A percentile compares a stretch with the other conserved stretches of the same genome.
Evolutionary conservation across 1,284 basidiomycete species (phyloP).

Genomic region (Gymnopus androsaceus): DNA sequence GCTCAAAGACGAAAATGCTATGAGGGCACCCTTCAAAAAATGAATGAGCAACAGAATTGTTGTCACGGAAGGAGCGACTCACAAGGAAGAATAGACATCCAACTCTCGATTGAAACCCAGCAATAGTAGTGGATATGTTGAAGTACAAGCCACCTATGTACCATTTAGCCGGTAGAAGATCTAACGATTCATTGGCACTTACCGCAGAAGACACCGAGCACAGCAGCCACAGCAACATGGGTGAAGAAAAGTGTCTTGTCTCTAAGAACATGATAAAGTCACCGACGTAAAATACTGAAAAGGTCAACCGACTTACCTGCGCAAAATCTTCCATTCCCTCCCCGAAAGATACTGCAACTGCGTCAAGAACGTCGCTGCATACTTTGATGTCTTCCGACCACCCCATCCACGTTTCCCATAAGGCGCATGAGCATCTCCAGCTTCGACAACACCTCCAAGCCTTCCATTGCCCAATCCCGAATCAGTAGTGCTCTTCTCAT

Average conservation of each 20-base stretch:
- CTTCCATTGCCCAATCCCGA: background rate
- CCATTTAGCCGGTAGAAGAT: background rate
- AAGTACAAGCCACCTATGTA: constrained; percentile 77
- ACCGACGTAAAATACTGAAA: background rate
- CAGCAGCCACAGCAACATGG: constrained; percentile 66
- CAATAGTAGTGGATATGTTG: constrained; percentile 76
- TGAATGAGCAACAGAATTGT: constrained; percentile 7
- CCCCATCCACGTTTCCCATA: constrained; percentile 12
- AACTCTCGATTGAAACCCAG: constrained; percentile 91
- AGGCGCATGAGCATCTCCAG: too few relatives aligned
- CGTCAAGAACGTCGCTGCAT: constrained; percentile 79
- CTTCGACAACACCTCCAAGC: too few relatives aligned
- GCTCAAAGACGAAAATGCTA: constrained; percentile 86
- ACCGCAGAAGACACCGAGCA: constrained; percentile 83
- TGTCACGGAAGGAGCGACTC: constrained; percentile 24
- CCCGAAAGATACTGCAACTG: constrained; percentile 79
- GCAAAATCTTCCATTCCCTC: constrained; percentile 81
- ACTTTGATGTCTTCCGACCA: constrained; percentile 32
- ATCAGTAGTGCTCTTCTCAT: constrained; percentile 12
- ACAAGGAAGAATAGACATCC: constrained; percentile 90
- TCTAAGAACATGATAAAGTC: constrained; percentile 35
- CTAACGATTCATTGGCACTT: constrained; percentile 23
- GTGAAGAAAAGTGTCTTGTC: constrained; percentile 83
- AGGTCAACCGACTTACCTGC: constrained; percentile 50
- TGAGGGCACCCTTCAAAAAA: constrained; percentile 69